Evolutionary conservation across 129 eudicot genomes (phyloP).

Genomic region (Ambrosia trifida): DNA sequence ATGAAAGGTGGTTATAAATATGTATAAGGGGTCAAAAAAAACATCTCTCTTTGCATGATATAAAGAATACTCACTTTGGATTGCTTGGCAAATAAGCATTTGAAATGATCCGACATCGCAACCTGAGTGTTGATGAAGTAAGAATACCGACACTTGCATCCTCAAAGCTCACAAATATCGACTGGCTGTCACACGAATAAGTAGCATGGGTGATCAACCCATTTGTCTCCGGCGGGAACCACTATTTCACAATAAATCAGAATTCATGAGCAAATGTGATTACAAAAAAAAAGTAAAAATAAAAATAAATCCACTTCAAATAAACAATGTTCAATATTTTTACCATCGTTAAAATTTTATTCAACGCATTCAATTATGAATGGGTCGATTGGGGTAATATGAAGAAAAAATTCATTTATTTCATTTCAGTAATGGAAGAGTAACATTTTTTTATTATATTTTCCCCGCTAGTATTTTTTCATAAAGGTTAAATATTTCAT

Average conservation of each 20-base stretch:
- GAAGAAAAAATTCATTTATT: neutral
- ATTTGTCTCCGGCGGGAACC: constrained; percentile 78
- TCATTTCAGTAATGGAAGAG: neutral
- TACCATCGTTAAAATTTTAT: neutral
- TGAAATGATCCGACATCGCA: constrained; percentile 71
- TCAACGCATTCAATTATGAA: neutral
- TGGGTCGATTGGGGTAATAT: neutral
- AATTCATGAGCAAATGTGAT: neutral
- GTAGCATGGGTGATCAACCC: constrained; percentile 85
- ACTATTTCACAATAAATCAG: constrained; percentile 37
- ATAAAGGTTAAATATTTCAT: neutral
- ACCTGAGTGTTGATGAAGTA: constrained; percentile 64
- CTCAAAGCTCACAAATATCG: constrained; percentile 68
- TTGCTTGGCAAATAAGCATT: constrained; percentile 61
- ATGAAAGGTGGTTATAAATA: neutral
- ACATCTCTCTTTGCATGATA: neutral
- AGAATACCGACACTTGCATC: constrained; percentile 87
- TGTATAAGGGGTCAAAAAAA: neutral
- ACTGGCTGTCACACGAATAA: constrained; percentile 83
- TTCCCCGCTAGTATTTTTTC: neutral
- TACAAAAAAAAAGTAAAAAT: neutral
- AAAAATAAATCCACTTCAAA: neutral
- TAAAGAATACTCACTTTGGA: constrained; percentile 52
- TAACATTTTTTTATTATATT: neutral
- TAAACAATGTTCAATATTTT: neutral